phyloP scores from a whole-genome alignment of 2,329 filamentous ascomycete genomes.

The Xylaria sp. region DNA sequence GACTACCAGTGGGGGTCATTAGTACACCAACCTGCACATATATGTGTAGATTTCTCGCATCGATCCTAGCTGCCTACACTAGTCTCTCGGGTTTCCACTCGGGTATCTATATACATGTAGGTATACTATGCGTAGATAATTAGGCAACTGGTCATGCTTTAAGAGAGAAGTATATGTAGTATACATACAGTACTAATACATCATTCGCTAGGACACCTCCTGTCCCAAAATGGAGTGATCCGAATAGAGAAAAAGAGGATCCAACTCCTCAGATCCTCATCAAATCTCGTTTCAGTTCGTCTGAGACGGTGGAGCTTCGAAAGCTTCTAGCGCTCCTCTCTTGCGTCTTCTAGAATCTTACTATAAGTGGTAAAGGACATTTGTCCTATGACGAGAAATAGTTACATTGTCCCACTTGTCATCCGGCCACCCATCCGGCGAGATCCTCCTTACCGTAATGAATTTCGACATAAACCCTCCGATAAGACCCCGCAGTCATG shows the following conservation, averaged over 20 bases:
- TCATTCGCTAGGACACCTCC: constrained; percentile 12
- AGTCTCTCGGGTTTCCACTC: not conserved
- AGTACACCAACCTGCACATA: not conserved
- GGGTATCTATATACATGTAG: not conserved
- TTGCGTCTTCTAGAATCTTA: constrained; percentile 31
- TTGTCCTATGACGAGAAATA: not conserved
- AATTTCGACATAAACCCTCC: constrained; percentile 5
- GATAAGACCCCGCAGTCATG: constrained; percentile 16
- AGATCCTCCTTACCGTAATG: constrained; percentile 12
- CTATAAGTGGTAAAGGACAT: constrained; percentile 22
- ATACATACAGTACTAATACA: not conserved
- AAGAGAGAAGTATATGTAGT: not conserved
- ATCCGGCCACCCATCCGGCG: not conserved
- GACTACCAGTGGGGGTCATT: not conserved
- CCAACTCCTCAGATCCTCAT: constrained; percentile 28
- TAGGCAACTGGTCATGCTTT: constrained; percentile 5
- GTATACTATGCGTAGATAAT: not conserved
- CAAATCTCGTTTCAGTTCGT: constrained; percentile 32
- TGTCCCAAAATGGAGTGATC: constrained; percentile 22
- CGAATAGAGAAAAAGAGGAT: constrained; percentile 10
- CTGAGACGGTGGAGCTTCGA: constrained; percentile 16
- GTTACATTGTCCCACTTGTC: not conserved
- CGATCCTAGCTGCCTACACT: not conserved
- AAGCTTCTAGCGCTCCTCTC: constrained; percentile 24
- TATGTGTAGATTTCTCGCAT: not conserved